Evolutionary conservation across 257 asterid genomes (phyloP).

Genomic region (Solanum peruvianum): DNA sequence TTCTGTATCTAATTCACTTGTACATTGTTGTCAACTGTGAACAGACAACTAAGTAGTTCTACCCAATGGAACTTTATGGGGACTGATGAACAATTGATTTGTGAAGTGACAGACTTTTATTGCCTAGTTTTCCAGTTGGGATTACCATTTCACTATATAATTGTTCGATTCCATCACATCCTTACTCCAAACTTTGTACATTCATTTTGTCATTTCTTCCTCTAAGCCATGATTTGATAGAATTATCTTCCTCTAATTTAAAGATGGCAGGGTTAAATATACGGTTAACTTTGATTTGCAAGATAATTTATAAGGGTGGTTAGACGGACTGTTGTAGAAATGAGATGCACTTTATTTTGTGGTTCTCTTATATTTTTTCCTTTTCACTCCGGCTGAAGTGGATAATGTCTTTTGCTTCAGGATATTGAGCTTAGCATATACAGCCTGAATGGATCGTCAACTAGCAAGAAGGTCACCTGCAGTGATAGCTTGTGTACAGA

Average conservation of each 20-base stretch:
- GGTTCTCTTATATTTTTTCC: background rate
- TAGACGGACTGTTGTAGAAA: background rate
- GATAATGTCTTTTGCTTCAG: slow-evolving; percentile 17
- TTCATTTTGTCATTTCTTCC: background rate
- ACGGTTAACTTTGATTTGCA: background rate
- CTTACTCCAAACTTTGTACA: background rate
- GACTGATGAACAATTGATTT: background rate
- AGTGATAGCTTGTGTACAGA: slow-evolving; percentile 41
- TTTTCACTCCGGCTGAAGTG: background rate
- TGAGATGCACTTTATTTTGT: background rate
- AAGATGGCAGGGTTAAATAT: background rate
- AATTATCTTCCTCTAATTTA: background rate
- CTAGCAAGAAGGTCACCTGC: slow-evolving; percentile 69
- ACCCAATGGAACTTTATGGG: background rate
- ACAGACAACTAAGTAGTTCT: background rate
- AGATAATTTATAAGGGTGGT: background rate
- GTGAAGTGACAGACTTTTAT: background rate
- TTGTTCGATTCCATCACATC: background rate
- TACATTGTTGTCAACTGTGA: background rate
- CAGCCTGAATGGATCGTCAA: slow-evolving; percentile 47
- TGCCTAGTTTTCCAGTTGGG: background rate
- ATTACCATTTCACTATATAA: background rate
- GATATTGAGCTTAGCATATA: slow-evolving; percentile 73
- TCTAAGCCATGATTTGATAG: background rate
- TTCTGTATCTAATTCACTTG: background rate